These are phyloP conservation scores for Orbilia oligospora DNA, from an alignment of 2,329 filamentous ascomycete genomes.

Conservation along the genomic window DNA sequence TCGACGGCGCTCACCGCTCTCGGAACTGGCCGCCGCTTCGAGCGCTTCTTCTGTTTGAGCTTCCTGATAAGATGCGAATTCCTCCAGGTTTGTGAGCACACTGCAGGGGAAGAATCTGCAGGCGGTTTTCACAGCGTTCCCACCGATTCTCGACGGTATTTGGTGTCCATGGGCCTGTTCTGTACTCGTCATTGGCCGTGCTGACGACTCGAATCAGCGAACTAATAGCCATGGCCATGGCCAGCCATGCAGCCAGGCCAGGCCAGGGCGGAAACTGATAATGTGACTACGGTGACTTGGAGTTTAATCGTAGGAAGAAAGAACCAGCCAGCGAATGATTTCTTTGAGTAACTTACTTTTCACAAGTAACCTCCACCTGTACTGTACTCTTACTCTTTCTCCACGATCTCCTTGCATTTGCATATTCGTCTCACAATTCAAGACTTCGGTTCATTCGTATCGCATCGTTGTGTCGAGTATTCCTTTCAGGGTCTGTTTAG, in stretches of 20 bases:
- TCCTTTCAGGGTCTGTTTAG: neutral
- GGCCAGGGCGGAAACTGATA: neutral
- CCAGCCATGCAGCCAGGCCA: neutral
- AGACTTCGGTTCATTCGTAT: neutral
- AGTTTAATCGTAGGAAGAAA: constrained; percentile 22
- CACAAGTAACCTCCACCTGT: neutral
- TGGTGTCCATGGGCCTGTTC: constrained; percentile 16
- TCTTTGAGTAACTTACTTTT: neutral
- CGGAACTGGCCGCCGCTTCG: constrained; percentile 51
- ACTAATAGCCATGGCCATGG: neutral
- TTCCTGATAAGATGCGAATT: constrained; percentile 59
- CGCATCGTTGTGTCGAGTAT: constrained; percentile 19
- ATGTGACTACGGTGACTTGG: constrained; percentile 23
- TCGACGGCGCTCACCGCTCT: constrained; percentile 22
- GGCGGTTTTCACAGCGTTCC: constrained; percentile 15
- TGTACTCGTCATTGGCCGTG: constrained; percentile 42
- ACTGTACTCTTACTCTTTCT: too few relatives aligned
- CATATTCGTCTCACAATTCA: neutral
- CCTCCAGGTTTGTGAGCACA: constrained; percentile 26
- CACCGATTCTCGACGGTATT: constrained; percentile 21
- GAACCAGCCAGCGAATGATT: constrained; percentile 10
- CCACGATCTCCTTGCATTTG: neutral
- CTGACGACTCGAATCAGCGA: neutral
- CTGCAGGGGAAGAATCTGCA: constrained; percentile 46
- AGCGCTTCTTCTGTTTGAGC: constrained; percentile 37